Percentiles rank a stretch among this genome's conserved stretches.
Evolutionary conservation across 345 rosid species (phyloP).

Genomic region (Mangifera indica): DNA sequence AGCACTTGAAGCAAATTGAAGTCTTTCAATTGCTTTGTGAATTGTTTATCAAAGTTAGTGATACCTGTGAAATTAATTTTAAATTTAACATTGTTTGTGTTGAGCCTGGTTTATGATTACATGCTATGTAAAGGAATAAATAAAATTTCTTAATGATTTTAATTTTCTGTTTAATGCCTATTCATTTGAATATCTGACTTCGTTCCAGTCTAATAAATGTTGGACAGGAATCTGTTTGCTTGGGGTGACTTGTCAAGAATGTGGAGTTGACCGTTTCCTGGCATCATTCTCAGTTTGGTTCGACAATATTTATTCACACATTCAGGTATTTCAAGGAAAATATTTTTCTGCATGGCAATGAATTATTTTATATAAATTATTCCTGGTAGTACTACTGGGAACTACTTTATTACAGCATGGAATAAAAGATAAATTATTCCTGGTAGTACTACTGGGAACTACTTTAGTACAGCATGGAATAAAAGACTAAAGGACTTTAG

Average conservation of each 20-base stretch:
- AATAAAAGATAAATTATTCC: background rate
- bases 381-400: background rate
- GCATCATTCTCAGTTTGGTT: constrained; percentile 64
- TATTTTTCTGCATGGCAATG: constrained; percentile 12
- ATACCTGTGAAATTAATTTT: background rate
- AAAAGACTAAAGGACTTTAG: background rate
- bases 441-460: background rate
- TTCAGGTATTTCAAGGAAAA: constrained; percentile 51
- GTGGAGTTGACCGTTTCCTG: constrained; percentile 66
- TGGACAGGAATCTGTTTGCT: constrained; percentile 77
- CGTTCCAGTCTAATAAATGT: constrained; percentile 76
- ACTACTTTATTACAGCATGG: background rate
- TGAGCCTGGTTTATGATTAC: background rate
- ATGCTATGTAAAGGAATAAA: background rate
- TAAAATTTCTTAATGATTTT: background rate
- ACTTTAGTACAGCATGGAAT: background rate
- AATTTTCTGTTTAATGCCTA: constrained; percentile 4
- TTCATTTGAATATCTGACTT: constrained; percentile 15
- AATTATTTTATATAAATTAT: background rate
- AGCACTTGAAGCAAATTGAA: background rate
- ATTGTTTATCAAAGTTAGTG: background rate
- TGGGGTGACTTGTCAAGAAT: constrained; percentile 75
- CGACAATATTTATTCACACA: constrained; percentile 44
- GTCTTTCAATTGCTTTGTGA: no score
- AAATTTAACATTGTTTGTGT: background rate